These are phyloP conservation scores for Paraurostyla sp. DNA, from an alignment of 73 alveolate species.

Conservation along the genomic window DNA sequence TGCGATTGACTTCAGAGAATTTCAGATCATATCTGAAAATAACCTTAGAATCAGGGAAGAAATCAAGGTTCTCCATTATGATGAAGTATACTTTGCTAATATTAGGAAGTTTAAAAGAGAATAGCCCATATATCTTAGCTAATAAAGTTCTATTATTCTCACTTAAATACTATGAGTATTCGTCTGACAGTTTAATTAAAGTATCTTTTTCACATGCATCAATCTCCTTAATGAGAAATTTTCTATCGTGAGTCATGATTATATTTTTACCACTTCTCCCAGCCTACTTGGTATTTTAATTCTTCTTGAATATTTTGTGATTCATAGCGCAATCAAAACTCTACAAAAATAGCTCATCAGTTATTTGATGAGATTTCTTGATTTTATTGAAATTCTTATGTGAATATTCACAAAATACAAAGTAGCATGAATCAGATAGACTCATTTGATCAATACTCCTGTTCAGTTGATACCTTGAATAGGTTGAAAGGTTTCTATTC, in stretches of 20 bases:
- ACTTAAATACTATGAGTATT: background rate
- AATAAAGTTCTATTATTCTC: background rate
- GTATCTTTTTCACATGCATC: slow-evolving; percentile 28
- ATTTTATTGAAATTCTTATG: background rate
- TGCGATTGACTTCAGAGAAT: slow-evolving; percentile 28
- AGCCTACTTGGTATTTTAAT: background rate
- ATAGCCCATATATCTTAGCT: slow-evolving; percentile 53
- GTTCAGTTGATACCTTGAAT: no score
- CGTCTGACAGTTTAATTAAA: background rate
- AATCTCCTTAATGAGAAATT: slow-evolving; percentile 33
- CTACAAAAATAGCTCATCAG: background rate
- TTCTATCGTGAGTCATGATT: slow-evolving; percentile 13
- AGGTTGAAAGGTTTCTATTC: no score
- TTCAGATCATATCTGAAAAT: slow-evolving; percentile 41
- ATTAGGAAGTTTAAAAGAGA: background rate
- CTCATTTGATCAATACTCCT: background rate
- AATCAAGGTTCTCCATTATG: slow-evolving; percentile 44
- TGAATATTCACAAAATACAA: background rate
- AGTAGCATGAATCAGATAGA: background rate
- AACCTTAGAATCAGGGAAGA: background rate
- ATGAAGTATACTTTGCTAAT: slow-evolving; percentile 36
- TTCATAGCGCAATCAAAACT: background rate
- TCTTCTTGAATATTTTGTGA: slow-evolving; percentile 27
- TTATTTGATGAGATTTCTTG: background rate
- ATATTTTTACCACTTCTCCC: slow-evolving; percentile 52